A percentile compares a stretch with the other conserved stretches of the same genome.
These are phyloP conservation scores for Escovopsis sp. DNA, from an alignment of 2,329 filamentous ascomycete species.

Conservation along the genomic window DNA sequence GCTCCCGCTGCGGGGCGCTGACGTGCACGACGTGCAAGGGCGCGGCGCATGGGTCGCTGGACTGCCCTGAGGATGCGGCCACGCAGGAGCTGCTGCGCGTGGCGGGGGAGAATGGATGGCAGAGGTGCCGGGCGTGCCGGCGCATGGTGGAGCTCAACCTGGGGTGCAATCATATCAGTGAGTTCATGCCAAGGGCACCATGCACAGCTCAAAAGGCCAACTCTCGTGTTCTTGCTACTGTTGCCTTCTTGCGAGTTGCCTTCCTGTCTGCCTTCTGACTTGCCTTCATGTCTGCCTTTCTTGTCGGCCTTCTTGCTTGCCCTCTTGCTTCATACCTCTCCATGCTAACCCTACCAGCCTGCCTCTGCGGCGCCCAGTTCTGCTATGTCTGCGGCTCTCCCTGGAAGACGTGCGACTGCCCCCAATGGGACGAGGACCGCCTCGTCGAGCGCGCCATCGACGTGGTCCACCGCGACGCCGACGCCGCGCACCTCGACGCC, in stretches of 20 bases:
- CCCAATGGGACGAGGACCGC: constrained; percentile 20
- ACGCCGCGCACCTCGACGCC: not conserved
- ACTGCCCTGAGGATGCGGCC: constrained; percentile 29
- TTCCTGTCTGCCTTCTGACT: not conserved
- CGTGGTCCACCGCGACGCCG: constrained; percentile 14
- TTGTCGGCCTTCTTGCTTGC: too few relatives aligned
- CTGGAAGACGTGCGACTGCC: constrained; percentile 27
- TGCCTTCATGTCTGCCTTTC: not conserved
- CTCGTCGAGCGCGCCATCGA: constrained; percentile 17
- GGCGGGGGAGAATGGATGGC: constrained; percentile 29
- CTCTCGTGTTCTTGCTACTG: constrained; percentile 13
- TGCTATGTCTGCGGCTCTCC: constrained; percentile 29
- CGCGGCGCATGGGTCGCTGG: constrained; percentile 24
- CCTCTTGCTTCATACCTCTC: too few relatives aligned
- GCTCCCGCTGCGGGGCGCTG: constrained; percentile 21
- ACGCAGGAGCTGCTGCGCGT: constrained; percentile 23
- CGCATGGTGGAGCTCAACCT: constrained; percentile 28
- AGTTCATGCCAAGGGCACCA: too few relatives aligned
- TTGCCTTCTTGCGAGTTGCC: not conserved
- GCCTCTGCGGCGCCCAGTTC: constrained; percentile 28
- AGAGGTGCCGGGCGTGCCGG: constrained; percentile 29
- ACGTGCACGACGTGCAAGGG: constrained; percentile 38
- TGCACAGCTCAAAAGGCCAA: too few relatives aligned
- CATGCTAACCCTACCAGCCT: too few relatives aligned
- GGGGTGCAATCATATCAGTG: constrained; percentile 43